Base-by-base conservation (phyloP, 306 rosid species). In the Geum urbanum region DNA sequence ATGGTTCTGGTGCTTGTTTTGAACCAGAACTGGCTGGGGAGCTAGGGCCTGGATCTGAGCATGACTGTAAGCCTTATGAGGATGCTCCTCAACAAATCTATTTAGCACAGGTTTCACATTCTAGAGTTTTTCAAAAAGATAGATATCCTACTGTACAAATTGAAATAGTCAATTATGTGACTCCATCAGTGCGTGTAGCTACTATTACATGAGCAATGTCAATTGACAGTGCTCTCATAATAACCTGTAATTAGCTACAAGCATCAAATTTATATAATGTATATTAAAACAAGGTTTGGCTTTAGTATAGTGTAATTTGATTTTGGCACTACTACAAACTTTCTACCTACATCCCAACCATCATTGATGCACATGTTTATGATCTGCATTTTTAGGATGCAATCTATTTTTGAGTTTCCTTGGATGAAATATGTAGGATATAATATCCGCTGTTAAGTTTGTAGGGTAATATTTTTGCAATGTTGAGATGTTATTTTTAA, bases 91-190 rank as follows among this genome's bases (percentile, higher is more conserved):
- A 80, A 72, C 92, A 85, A 86, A 75, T 87, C 79, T 95, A 91
- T 82, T 86, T 95, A 83, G 99, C 99, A 0, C 99, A 95, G 99
- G 99, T 95, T 69, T 54, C 66, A 67, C 69, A 53, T 77, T 72
- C 64, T 32, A 63, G 45, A 16, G 43, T 49, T 62, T 50, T 60
- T 32, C 37, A 56, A 66, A 56, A 56, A 74, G 37, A 73, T 75
- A 15, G 22, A 43, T 66, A 35, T 60, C 55, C 49, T 57, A 75
- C 44, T 44, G 8, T 47, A 5, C 47, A 66, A 24, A 19, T 62
- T 57, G 77, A 67, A 66, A 65, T 79, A 67, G 62, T 66, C 24
- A 20, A 52, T 70, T 54, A 7, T 61, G 66, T 11, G 63, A 64
- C 57, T 63, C 53, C 20, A 15, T 78, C 37, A 3, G 37, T 32